Conservation (phyloP, 345 rosid species). For the Acer saccharum region DNA sequence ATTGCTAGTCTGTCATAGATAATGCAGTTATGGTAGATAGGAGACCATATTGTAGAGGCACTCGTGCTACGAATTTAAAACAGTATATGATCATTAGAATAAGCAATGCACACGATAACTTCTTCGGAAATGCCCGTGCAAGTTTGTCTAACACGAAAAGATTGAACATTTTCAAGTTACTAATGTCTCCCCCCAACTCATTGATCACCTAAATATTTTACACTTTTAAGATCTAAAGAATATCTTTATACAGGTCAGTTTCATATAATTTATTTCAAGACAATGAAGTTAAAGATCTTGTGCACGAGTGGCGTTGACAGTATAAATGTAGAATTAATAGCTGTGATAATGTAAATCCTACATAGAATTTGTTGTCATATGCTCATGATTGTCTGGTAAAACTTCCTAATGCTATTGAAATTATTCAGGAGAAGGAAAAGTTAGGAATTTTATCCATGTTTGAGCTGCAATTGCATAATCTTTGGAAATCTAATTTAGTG, state of each 20-base stretch:
- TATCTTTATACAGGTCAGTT: background rate
- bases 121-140: background rate
- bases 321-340: too few species aligned
- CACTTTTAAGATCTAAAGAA: background rate
- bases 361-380: background rate
- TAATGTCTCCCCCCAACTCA: constrained; percentile 22
- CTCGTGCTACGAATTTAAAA: constrained; percentile 3
- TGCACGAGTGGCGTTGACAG: background rate
- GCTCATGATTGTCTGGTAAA: background rate
- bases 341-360: background rate
- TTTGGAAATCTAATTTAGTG: too few species aligned
- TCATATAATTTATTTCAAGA: background rate
- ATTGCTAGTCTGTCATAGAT: background rate
- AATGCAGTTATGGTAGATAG: constrained; percentile 4
- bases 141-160: background rate
- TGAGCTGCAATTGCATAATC: too few species aligned
- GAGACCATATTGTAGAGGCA: background rate
- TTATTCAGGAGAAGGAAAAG: too few species aligned
- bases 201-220: background rate
- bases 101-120: background rate
- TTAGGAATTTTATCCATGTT: too few species aligned
- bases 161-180: constrained; percentile 12
- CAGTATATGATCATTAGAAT: background rate
- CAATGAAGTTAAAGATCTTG: background rate
- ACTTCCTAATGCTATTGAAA: background rate